Percentiles rank a stretch among this genome's conserved stretches.
Conservation (phyloP, 805 yeast genomes). For the Candida broadrunensis region DNA sequence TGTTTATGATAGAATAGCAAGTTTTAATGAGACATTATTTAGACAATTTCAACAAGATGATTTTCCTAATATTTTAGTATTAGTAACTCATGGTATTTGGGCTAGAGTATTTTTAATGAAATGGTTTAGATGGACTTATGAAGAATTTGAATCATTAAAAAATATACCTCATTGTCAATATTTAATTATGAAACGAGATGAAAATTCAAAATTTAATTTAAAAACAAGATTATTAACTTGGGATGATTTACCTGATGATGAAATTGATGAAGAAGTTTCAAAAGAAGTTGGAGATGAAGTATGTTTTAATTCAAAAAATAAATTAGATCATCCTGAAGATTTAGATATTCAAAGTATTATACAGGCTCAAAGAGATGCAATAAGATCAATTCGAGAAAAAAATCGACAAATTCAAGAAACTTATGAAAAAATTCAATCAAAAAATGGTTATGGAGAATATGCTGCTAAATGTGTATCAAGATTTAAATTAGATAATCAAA, state of each 20-base stretch:
- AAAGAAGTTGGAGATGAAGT: conserved; percentile 37
- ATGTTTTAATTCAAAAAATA: conserved; percentile 32
- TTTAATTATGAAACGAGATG: conserved; percentile 68
- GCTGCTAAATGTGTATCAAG: conserved; percentile 7
- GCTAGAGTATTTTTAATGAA: conserved; percentile 89
- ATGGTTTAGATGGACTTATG: conserved; percentile 93
- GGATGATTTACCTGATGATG: conserved; percentile 47
- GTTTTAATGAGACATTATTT: conserved; percentile 83
- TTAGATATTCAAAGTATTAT: conserved; percentile 36
- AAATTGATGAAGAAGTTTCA: conserved; percentile 33
- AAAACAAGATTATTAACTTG: conserved; percentile 67
- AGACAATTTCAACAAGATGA: conserved; percentile 69
- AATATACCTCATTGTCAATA: conserved; percentile 86
- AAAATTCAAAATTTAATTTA: conserved; percentile 49
- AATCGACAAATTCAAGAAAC: conserved; percentile 41
- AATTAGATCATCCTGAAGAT: conserved; percentile 31
- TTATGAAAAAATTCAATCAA: conserved; percentile 19
- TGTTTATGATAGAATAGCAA: conserved; percentile 86
- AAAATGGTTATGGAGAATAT: conserved; percentile 9
- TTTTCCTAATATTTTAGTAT: conserved; percentile 77
- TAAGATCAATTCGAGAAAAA: conserved; percentile 37
- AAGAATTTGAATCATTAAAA: conserved; percentile 76
- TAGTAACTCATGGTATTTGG: conserved; percentile 94
- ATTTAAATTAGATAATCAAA: conserved; percentile 24
- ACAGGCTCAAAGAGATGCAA: conserved; percentile 36